These are phyloP conservation scores for Bacterosira constricta DNA, from an alignment of 108 stramenopile genomes.

Conservation along the genomic window DNA sequence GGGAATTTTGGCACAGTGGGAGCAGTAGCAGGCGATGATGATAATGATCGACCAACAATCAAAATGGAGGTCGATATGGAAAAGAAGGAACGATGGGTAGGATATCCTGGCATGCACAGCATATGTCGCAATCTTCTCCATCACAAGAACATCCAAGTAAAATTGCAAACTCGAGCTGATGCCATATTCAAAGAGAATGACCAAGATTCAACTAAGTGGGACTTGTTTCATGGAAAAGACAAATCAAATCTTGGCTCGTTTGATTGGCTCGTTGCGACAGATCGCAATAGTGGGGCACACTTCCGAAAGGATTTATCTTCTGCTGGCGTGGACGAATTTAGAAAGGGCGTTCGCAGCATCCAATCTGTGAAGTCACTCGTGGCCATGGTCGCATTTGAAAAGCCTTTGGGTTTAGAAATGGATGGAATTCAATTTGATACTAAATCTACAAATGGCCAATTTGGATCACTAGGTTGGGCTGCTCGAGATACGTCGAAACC, in stretches of 20 bases:
- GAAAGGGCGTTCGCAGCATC: too few relatives aligned
- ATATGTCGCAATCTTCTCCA: slow-evolving; percentile 31
- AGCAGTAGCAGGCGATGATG: background rate
- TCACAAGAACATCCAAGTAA: too few relatives aligned
- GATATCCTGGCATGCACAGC: slow-evolving; percentile 31
- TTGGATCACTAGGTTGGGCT: slow-evolving; percentile 31
- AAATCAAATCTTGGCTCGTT: slow-evolving; percentile 30
- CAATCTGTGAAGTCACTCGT: too few relatives aligned
- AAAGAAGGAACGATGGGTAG: slow-evolving; percentile 29
- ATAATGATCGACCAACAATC: background rate
- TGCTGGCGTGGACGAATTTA: too few relatives aligned
- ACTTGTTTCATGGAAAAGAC: slow-evolving; percentile 10
- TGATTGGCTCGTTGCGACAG: slow-evolving; percentile 40
- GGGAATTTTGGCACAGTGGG: slow-evolving; percentile 16
- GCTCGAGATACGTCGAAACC: slow-evolving; percentile 49
- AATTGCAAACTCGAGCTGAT: too few relatives aligned
- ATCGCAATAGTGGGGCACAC: background rate
- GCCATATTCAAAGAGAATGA: too few relatives aligned
- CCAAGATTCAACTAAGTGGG: too few relatives aligned
- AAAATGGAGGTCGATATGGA: background rate
- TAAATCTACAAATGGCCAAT: too few relatives aligned
- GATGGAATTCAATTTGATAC: too few relatives aligned
- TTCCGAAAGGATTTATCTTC: too few relatives aligned
- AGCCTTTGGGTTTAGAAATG: too few relatives aligned
- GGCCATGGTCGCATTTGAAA: too few relatives aligned